Percentiles rank a stretch among this genome's conserved stretches.
Conservation (phyloP, 345 rosid species). For the Pelargonium nanum region DNA sequence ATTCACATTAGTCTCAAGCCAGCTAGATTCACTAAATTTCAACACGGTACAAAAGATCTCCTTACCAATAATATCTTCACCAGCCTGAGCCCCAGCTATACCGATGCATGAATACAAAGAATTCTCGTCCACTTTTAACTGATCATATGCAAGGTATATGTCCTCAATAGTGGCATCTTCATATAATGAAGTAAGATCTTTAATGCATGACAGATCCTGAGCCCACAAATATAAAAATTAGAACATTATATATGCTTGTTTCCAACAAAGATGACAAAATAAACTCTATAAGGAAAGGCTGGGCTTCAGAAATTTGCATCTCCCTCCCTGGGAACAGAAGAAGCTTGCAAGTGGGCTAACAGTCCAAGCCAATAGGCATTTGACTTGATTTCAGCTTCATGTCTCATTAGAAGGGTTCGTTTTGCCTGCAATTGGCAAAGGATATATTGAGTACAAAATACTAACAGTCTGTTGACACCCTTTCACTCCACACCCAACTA, state of each 20-base stretch:
- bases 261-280: slow-evolving; percentile 8
- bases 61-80: slow-evolving; percentile 50
- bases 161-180: slow-evolving; percentile 88
- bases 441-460: not conserved
- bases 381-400: slow-evolving; percentile 97
- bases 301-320: slow-evolving; percentile 2
- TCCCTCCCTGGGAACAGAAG: slow-evolving; percentile 90
- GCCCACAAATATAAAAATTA: slow-evolving; percentile 4
- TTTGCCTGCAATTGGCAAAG: slow-evolving; percentile 55
- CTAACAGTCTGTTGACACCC: not conserved
- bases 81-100: slow-evolving; percentile 82
- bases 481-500: too few species aligned
- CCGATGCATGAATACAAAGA: slow-evolving; percentile 88
- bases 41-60: not conserved
- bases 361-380: slow-evolving; percentile 99
- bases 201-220: slow-evolving; percentile 89
- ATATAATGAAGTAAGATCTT: slow-evolving; percentile 71
- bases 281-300: not conserved
- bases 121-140: slow-evolving; percentile 72
- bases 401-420: slow-evolving; percentile 92
- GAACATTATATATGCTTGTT: not conserved
- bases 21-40: not conserved
- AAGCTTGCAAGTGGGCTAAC: slow-evolving; percentile 92
- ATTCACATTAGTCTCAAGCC: not conserved
- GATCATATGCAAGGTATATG: slow-evolving; percentile 75